phyloP scores from a whole-genome alignment of 1,284 basidiomycete genomes.

The Uromyces viciae-fabae region DNA sequence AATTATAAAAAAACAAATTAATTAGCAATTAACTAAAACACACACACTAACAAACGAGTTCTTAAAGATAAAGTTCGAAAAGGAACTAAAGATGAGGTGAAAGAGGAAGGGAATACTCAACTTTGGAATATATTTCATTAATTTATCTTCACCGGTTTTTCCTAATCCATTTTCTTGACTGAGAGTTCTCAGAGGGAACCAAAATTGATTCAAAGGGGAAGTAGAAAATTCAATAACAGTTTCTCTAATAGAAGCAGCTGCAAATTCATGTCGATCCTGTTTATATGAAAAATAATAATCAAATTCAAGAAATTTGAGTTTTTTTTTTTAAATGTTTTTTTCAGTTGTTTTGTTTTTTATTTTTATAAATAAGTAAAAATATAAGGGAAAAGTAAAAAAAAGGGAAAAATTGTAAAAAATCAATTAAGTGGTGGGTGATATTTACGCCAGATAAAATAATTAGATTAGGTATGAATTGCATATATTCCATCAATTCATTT shows the following conservation, averaged over 20 bases:
- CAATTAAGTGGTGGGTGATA: constrained; percentile 49
- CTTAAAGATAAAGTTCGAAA: constrained; percentile 57
- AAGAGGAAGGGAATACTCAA: background rate
- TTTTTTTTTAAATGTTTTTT: too few species aligned
- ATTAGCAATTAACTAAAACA: constrained; percentile 55
- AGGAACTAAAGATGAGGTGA: background rate
- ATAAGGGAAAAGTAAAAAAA: background rate
- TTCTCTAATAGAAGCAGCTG: constrained; percentile 60
- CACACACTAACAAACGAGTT: constrained; percentile 64
- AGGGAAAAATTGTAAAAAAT: background rate
- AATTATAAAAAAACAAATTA: background rate
- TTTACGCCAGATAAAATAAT: constrained; percentile 51
- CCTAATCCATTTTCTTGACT: constrained; percentile 55
- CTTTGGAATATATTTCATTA: constrained; percentile 61
- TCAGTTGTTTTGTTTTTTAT: too few species aligned
- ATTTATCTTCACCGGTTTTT: constrained; percentile 62
- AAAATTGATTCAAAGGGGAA: constrained; percentile 67
- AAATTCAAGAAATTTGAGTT: too few species aligned
- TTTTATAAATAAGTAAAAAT: background rate
- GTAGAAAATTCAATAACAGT: constrained; percentile 63
- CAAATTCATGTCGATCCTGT: constrained; percentile 74
- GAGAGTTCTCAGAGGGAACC: constrained; percentile 58
- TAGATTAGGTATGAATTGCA: constrained; percentile 68
- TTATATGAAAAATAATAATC: too few species aligned
- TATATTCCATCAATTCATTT: constrained; percentile 59